Conservation (phyloP, 169 alveolate genomes). For the Amoebophrya sp. region DNA sequence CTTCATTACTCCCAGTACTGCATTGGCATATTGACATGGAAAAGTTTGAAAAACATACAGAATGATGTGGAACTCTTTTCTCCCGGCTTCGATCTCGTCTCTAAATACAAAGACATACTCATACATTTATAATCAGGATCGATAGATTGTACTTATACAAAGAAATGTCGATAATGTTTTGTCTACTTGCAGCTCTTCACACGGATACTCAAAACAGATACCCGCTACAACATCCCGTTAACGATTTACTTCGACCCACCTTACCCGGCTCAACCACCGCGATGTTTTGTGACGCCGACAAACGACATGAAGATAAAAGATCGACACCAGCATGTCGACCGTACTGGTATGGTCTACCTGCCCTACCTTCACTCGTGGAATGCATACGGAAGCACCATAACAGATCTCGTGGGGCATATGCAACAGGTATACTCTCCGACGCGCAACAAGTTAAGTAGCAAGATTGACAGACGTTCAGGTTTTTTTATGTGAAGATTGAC, state of each 20-base stretch:
- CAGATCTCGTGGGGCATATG: not conserved
- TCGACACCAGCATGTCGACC: constrained; percentile 27
- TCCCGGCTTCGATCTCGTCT: too few relatives aligned
- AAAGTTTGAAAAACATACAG: too few relatives aligned
- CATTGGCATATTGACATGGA: too few relatives aligned
- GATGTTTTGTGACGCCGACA: constrained; percentile 17
- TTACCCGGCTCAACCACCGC: not conserved
- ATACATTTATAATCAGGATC: too few relatives aligned
- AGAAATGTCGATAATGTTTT: too few relatives aligned
- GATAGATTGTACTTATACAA: too few relatives aligned
- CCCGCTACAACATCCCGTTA: constrained; percentile 31
- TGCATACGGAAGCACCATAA: not conserved
- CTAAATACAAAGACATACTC: too few relatives aligned
- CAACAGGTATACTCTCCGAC: not conserved
- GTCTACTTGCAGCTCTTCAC: too few relatives aligned
- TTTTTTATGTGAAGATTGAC: too few relatives aligned
- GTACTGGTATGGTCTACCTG: constrained; percentile 28
- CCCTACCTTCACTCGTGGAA: constrained; percentile 21
- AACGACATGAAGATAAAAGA: constrained; percentile 4
- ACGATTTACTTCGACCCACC: constrained; percentile 32
- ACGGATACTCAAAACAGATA: not conserved
- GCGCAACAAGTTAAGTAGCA: too few relatives aligned
- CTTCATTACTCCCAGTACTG: not conserved
- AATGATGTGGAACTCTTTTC: too few relatives aligned
- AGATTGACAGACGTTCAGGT: too few relatives aligned